phyloP scores from a whole-genome alignment of 2,329 filamentous ascomycete species.

The Colletotrichum euphorbiae region DNA sequence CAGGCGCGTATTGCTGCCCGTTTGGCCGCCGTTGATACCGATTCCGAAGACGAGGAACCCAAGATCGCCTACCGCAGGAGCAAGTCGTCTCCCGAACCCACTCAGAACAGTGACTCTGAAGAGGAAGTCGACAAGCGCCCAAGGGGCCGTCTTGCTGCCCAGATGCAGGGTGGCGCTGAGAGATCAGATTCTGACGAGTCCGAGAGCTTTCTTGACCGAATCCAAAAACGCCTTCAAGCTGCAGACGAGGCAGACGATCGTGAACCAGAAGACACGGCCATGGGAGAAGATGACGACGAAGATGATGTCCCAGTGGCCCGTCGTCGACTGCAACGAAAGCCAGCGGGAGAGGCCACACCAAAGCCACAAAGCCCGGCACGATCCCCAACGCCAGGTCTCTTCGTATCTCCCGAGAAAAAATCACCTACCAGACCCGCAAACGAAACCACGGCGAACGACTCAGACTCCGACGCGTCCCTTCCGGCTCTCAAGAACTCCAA shows the following conservation, averaged over 20 bases:
- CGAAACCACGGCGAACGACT: slow-evolving; percentile 46
- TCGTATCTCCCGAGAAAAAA: slow-evolving; percentile 62
- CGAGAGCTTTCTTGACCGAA: slow-evolving; percentile 54
- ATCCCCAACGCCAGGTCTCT: slow-evolving; percentile 59
- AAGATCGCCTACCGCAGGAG: slow-evolving; percentile 21
- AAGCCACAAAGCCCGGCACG: slow-evolving; percentile 46
- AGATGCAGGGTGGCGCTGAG: slow-evolving; percentile 62
- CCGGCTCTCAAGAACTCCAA: slow-evolving; percentile 65
- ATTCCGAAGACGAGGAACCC: slow-evolving; percentile 54
- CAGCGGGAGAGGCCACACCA: slow-evolving; percentile 50
- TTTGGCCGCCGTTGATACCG: slow-evolving; percentile 61
- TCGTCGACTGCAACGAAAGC: slow-evolving; percentile 53
- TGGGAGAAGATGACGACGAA: slow-evolving; percentile 51
- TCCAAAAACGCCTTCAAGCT: slow-evolving; percentile 56
- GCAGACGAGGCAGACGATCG: slow-evolving; percentile 44
- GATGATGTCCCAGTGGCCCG: slow-evolving; percentile 55
- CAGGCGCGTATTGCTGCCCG: slow-evolving; percentile 67
- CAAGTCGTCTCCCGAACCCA: slow-evolving; percentile 14
- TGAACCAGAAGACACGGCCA: slow-evolving; percentile 47
- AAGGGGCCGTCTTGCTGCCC: slow-evolving; percentile 72
- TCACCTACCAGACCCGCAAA: slow-evolving; percentile 45
- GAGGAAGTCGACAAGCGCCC: slow-evolving; percentile 58
- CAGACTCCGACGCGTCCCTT: slow-evolving; percentile 60
- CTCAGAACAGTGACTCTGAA: slow-evolving; percentile 40
- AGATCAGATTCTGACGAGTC: slow-evolving; percentile 43